phyloP scores from a whole-genome alignment of 768 basidiomycete species.

The Rhodotorula toruloides region DNA sequence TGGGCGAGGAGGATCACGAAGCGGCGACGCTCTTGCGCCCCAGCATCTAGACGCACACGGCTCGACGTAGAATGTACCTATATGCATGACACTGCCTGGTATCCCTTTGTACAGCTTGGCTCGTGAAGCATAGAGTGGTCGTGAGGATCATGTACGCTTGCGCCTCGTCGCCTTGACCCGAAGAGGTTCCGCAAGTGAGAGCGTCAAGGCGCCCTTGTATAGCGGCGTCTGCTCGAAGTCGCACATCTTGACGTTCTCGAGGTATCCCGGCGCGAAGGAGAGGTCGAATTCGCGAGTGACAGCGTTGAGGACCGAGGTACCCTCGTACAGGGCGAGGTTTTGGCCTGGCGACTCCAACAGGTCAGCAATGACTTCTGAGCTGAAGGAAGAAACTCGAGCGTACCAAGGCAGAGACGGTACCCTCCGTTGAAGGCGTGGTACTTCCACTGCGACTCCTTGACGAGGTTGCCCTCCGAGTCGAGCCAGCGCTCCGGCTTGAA shows the following conservation, averaged over 20 bases:
- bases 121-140: too few relatives aligned
- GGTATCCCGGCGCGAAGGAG: background rate
- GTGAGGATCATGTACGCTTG: background rate
- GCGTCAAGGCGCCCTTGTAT: constrained; percentile 14
- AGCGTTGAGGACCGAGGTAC: constrained; percentile 12
- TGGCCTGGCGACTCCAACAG: constrained; percentile 6
- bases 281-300: constrained; percentile 19
- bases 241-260: constrained; percentile 1
- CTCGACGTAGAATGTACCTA: too few relatives aligned
- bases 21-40: background rate
- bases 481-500: constrained; percentile 28
- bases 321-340: constrained; percentile 31
- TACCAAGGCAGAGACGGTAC: constrained; percentile 6
- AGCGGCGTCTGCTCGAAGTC: constrained; percentile 14
- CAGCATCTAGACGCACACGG: background rate
- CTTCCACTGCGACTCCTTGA: constrained; percentile 18
- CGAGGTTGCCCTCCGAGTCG: constrained; percentile 4
- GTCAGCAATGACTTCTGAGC: background rate
- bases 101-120: too few relatives aligned
- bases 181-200: constrained; percentile 17
- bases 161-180: constrained; percentile 1
- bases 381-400: background rate
- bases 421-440: constrained; percentile 32
- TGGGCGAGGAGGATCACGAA: background rate
- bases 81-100: too few relatives aligned